Evolutionary conservation across 129 eudicot genomes (phyloP).

Genomic region (Silybum marianum): DNA sequence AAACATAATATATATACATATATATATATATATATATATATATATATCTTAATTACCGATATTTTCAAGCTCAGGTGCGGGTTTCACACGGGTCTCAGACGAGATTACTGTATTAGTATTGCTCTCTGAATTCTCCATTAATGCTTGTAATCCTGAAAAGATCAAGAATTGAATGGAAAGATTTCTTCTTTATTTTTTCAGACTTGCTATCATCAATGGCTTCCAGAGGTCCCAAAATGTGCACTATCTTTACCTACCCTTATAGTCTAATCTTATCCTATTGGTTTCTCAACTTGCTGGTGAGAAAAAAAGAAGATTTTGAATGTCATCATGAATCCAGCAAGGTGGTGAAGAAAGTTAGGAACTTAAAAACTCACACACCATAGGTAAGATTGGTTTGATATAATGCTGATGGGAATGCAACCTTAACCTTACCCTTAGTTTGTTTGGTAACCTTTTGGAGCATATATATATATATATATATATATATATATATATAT

Average conservation of each 20-base stretch:
- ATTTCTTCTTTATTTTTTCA: not conserved
- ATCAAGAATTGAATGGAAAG: not conserved
- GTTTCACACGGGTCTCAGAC: not conserved
- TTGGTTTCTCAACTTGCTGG: slow-evolving; percentile 17
- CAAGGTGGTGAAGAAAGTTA: slow-evolving; percentile 33
- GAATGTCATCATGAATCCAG: slow-evolving; percentile 7
- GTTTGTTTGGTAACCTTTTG: slow-evolving; percentile 15
- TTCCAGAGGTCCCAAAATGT: slow-evolving; percentile 10
- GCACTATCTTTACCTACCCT: slow-evolving; percentile 15
- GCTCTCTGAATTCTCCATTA: slow-evolving; percentile 14
- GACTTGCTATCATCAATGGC: not conserved
- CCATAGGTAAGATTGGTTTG: slow-evolving; percentile 10
- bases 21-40: too few species aligned
- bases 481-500: not conserved
- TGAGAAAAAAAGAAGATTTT: slow-evolving; percentile 7
- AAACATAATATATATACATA: not conserved
- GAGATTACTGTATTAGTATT: not conserved
- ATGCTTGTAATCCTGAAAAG: not conserved
- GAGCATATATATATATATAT: not conserved
- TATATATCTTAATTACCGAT: slow-evolving; percentile 20
- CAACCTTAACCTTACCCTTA: slow-evolving; percentile 8
- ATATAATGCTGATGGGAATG: slow-evolving; percentile 12
- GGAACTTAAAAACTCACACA: slow-evolving; percentile 18
- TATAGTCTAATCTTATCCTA: not conserved
- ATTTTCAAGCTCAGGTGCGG: slow-evolving; percentile 20